Evolutionary conservation across 2,329 filamentous ascomycete genomes (phyloP).

Genomic region (Alternaria atra): DNA sequence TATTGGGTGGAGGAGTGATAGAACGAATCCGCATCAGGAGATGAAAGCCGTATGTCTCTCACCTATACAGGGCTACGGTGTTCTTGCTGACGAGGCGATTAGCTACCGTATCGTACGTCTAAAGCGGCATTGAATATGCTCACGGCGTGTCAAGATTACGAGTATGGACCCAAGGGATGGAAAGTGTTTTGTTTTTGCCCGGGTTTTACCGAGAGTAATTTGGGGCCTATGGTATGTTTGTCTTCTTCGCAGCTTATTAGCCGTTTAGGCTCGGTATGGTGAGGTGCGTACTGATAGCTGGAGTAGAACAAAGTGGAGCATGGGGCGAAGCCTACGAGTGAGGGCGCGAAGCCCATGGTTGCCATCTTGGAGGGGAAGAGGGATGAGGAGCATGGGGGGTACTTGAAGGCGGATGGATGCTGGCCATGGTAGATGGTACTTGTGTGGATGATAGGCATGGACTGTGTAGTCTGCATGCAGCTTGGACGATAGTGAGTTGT

Average conservation of each 20-base stretch:
- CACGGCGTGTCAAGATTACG: conserved; percentile 39
- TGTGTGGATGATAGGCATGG: neutral
- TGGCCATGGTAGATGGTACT: neutral
- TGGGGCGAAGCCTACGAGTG: conserved; percentile 44
- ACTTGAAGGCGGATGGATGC: conserved; percentile 26
- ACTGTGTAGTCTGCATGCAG: neutral
- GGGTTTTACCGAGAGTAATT: conserved; percentile 44
- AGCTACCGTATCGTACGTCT: conserved; percentile 40
- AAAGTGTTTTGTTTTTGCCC: conserved; percentile 50
- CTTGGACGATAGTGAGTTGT: neutral
- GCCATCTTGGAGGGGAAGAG: conserved; percentile 46
- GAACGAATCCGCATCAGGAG: conserved; percentile 25
- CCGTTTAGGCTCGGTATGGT: neutral
- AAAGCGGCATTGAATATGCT: conserved; percentile 53
- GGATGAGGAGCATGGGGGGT: conserved; percentile 39
- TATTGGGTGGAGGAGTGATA: conserved; percentile 37
- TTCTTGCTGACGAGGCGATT: neutral
- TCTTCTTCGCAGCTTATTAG: too few species aligned
- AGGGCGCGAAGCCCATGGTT: conserved; percentile 45
- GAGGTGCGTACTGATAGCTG: neutral
- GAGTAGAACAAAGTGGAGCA: conserved; percentile 39
- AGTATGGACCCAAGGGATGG: conserved; percentile 38
- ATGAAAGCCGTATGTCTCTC: conserved; percentile 8
- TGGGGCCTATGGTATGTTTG: conserved; percentile 21
- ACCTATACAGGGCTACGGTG: too few species aligned